Evolutionary conservation across 352 stramenopile genomes (phyloP).

Genomic region (Saprolegnia diclina): DNA sequence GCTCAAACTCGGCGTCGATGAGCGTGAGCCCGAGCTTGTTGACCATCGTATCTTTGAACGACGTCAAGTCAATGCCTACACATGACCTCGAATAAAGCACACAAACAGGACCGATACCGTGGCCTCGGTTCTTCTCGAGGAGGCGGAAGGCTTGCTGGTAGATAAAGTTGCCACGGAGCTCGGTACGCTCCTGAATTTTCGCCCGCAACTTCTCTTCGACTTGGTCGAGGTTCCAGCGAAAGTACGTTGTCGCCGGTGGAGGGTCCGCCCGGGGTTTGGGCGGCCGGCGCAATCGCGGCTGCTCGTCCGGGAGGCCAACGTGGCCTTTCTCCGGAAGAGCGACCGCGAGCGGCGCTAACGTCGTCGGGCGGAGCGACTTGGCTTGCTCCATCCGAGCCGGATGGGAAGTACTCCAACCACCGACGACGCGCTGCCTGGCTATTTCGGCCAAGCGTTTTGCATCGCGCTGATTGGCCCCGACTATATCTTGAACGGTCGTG

Average conservation of each 20-base stretch:
- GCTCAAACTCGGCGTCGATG: constrained; percentile 57
- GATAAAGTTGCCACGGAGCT: constrained; percentile 73
- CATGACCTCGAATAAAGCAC: not conserved
- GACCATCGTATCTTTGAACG: constrained; percentile 65
- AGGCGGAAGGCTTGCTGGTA: constrained; percentile 82
- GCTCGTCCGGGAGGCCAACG: constrained; percentile 4
- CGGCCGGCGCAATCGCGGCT: not conserved
- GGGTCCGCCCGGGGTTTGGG: not conserved
- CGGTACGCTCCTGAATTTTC: constrained; percentile 82
- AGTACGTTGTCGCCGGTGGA: constrained; percentile 1
- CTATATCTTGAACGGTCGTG: not conserved
- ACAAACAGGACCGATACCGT: constrained; percentile 23
- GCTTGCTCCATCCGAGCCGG: not conserved
- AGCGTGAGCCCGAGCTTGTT: constrained; percentile 78
- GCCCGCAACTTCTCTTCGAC: constrained; percentile 77
- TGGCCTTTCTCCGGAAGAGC: not conserved
- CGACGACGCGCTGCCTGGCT: not conserved
- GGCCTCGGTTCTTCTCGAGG: constrained; percentile 59
- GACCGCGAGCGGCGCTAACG: not conserved
- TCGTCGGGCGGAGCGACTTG: not conserved
- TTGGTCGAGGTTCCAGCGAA: constrained; percentile 61
- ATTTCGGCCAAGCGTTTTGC: not conserved
- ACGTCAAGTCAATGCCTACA: constrained; percentile 62
- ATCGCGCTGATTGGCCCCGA: not conserved
- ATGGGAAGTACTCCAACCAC: not conserved